These are phyloP conservation scores for Oryza meridionalis DNA, from an alignment of 176 grass and related monocot genomes.

Conservation along the genomic window DNA sequence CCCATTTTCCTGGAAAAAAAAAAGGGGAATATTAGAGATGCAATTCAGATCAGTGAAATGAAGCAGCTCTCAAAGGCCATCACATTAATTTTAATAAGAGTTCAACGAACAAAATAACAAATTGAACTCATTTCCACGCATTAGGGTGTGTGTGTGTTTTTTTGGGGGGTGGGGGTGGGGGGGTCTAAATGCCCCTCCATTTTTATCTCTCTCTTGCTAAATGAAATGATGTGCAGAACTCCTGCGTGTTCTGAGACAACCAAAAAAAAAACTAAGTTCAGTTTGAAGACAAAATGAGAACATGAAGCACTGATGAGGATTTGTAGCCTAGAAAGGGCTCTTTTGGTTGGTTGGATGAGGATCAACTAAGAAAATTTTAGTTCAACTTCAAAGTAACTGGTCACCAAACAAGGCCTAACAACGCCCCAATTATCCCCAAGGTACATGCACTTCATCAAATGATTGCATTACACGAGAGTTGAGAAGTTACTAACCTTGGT, in stretches of 20 bases:
- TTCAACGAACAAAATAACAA: not conserved
- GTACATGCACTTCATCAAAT: not conserved
- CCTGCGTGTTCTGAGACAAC: not conserved
- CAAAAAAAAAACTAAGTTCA: not conserved
- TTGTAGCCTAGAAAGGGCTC: not conserved
- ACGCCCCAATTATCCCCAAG: not conserved
- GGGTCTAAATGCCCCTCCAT: too few species aligned
- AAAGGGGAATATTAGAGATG: constrained; percentile 37
- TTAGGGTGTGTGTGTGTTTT: too few species aligned
- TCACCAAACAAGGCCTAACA: not conserved
- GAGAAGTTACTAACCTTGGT: constrained; percentile 63
- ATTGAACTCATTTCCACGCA: not conserved
- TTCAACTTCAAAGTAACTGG: not conserved
- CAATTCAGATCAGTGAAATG: not conserved
- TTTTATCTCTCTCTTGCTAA: too few species aligned
- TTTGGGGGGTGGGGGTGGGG: too few species aligned
- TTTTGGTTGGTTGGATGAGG: not conserved
- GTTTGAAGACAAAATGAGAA: not conserved
- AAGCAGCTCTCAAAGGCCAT: not conserved
- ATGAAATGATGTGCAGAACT: too few species aligned
- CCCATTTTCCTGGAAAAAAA: constrained; percentile 66
- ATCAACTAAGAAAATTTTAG: not conserved
- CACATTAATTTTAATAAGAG: not conserved
- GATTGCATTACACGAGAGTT: not conserved
- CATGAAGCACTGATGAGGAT: not conserved